Evolutionary conservation across 768 basidiomycete species (phyloP), one percentile per base, ranked within the genome.

Genomic region (Leccinum uliginosum): DNA sequence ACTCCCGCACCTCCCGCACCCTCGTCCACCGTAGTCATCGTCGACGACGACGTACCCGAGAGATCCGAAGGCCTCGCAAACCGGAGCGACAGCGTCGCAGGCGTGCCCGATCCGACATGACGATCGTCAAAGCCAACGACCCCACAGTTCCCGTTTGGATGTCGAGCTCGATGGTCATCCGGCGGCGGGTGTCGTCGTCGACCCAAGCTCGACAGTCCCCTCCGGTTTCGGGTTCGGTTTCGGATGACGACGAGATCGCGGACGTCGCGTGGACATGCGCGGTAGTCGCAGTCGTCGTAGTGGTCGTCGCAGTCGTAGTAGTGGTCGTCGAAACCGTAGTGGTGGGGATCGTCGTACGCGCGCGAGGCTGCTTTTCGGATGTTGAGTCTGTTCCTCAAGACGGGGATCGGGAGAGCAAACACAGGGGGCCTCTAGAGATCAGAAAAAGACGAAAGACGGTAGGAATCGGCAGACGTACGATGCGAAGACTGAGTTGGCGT

Each of bases 401-500:
- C 19, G 6, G 4, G 43, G 40, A 10, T 4, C 17, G 10, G 17
- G 3, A 9, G 19, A 21, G 32, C 1, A 6, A 32, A 32, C 12
- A 32, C 5, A 14, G 32, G 32, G 35, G n/a, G n/a, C n/a, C n/a
- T 4, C 35, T 38, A 10, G 17, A n/a, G 17, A 38, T 38, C 9
- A 38, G 35, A 38, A n/a, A n/a, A 35, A 17, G 4, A 15, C 3
- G 2, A 23, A 24, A 17, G 12, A 27, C 8, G 12, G 11, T n/a
- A 46, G 9, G 12, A 17, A 34, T 15, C 34, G 19, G 19, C 4
- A 27, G n/a, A 59, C 64, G 47, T 21, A 70, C 68, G 67, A 70
- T 53, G 65, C 58, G 26, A 70, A 60, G 40, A 70, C 62, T 29
- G 68, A 71, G 53, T 70, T 70, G 46, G 69, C 67, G 10, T 70